These are phyloP conservation scores for Fonsecaea pedrosoi DNA, from an alignment of 2,329 filamentous ascomycete genomes.

Conservation along the genomic window DNA sequence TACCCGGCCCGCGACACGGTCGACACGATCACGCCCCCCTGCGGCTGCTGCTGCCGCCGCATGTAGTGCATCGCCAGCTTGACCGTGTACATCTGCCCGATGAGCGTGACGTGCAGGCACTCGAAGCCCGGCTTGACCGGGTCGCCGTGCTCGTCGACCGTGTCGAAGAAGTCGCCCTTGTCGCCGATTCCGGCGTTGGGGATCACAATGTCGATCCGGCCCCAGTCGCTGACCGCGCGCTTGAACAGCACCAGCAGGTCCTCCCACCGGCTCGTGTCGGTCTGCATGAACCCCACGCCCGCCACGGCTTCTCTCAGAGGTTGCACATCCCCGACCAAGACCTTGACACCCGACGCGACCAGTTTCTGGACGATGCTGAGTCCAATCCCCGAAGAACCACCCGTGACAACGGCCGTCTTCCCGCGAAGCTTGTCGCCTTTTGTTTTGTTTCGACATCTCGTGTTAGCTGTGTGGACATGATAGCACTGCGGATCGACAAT, in stretches of 20 bases:
- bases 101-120: background rate
- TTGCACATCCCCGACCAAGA: background rate
- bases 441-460: background rate
- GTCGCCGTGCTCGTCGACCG: background rate
- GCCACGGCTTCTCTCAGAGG: background rate
- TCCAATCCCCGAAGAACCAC: background rate
- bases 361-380: conserved; percentile 2
- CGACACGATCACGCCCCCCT: background rate
- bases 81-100: conserved; percentile 5
- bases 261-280: background rate
- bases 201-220: conserved; percentile 2
- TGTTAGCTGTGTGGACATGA: background rate
- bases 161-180: conserved; percentile 6
- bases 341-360: background rate
- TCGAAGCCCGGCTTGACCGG: background rate
- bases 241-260: background rate
- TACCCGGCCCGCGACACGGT: background rate
- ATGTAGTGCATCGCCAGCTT: conserved; percentile 3
- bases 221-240: background rate
- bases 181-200: conserved; percentile 1
- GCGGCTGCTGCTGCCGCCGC: background rate
- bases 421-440: conserved; percentile 5
- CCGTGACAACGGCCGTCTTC: conserved; percentile 1
- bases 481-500: too few relatives aligned
- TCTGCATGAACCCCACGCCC: background rate